Evolutionary conservation across 202 grass and related monocot species (phyloP).

Genomic region (Panicum hallii): DNA sequence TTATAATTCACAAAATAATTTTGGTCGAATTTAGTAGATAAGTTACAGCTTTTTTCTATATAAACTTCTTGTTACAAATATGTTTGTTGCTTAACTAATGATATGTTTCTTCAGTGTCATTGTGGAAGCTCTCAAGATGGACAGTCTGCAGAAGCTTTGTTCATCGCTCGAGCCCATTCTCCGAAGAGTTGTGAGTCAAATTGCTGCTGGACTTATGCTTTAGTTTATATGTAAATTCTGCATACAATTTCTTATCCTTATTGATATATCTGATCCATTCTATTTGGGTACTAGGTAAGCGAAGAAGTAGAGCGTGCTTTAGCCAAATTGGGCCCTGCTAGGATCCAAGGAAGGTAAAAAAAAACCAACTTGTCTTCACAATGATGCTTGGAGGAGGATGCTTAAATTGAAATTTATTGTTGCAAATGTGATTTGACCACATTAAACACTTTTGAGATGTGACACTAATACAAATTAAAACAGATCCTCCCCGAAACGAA

Average conservation of each 20-base stretch:
- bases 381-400: background rate
- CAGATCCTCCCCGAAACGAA: conserved; percentile 78
- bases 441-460: conserved; percentile 22
- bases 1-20: background rate
- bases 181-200: conserved; percentile 76
- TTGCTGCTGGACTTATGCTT: conserved; percentile 11
- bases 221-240: background rate
- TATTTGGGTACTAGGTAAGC: conserved; percentile 63
- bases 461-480: conserved; percentile 40
- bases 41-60: background rate
- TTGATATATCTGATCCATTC: conserved; percentile 36
- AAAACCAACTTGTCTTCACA: conserved; percentile 14
- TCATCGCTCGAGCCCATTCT: conserved; percentile 79
- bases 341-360: conserved; percentile 62
- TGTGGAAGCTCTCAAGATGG: conserved; percentile 78
- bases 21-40: conserved; percentile 6
- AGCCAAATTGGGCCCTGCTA: conserved; percentile 64
- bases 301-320: conserved; percentile 93
- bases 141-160: conserved; percentile 83
- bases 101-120: conserved; percentile 69
- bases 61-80: conserved; percentile 9
- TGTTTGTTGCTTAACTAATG: conserved; percentile 17
- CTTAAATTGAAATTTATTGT: conserved; percentile 27
- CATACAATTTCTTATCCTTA: background rate
- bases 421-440: conserved; percentile 6